Evolutionary conservation across 495 filamentous ascomycete species (phyloP).

Genomic region (Lophiotrema nucula): DNA sequence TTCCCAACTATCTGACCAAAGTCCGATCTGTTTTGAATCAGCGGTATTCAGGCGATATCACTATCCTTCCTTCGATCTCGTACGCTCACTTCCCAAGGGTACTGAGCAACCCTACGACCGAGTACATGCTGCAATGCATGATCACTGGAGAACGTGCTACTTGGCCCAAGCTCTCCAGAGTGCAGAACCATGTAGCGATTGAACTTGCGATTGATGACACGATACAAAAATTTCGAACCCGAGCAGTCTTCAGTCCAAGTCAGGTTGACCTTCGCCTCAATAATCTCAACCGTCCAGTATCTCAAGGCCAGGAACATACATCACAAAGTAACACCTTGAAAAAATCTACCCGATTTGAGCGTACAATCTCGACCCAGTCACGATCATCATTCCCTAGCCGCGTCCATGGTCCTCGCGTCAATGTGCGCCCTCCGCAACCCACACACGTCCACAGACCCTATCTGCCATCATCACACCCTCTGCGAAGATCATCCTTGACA

Average conservation of each 20-base stretch:
- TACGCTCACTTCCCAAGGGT: slow-evolving; percentile 73
- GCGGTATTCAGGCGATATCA: slow-evolving; percentile 94
- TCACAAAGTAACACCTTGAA: neutral
- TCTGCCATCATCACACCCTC: too few species aligned
- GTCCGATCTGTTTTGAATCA: slow-evolving; percentile 77
- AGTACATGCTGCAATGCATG: slow-evolving; percentile 81
- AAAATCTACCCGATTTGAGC: slow-evolving; percentile 12
- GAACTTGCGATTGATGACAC: slow-evolving; percentile 83
- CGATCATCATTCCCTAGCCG: too few species aligned
- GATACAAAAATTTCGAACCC: slow-evolving; percentile 70
- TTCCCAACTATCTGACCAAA: slow-evolving; percentile 78
- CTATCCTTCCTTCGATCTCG: slow-evolving; percentile 78
- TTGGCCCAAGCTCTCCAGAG: slow-evolving; percentile 81
- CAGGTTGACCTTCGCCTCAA: slow-evolving; percentile 57
- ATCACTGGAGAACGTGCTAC: slow-evolving; percentile 79
- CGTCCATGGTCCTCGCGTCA: too few species aligned
- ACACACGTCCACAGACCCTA: too few species aligned
- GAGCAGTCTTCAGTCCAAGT: slow-evolving; percentile 76
- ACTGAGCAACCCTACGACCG: slow-evolving; percentile 79
- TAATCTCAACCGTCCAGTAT: slow-evolving; percentile 23
- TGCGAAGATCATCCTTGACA: too few species aligned
- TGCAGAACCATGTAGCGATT: slow-evolving; percentile 79
- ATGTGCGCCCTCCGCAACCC: too few species aligned
- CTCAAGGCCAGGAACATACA: slow-evolving; percentile 14
- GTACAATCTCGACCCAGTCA: neutral